Base-by-base conservation (phyloP, 805 yeast species). In the Zygoascus bituminiphila region DNA sequence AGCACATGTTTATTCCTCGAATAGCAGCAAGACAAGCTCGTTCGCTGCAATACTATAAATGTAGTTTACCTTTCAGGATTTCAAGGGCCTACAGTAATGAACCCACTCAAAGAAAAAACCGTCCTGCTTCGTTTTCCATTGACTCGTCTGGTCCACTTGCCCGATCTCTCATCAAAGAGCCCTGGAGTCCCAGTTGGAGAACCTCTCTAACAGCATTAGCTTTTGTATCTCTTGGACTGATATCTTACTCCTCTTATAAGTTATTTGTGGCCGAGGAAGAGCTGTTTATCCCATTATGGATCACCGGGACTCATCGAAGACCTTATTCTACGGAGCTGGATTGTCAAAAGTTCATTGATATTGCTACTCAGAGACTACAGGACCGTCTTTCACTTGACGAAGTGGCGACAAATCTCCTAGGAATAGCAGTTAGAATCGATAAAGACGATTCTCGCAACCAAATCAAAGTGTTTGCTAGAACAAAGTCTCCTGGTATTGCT, bases 211-310 rank as follows among this genome's bases (percentile, higher is more conserved):
- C 20, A 9, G 10, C 39, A 15, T 19, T 44, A 4, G 42, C 20
- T 14, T n/a, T 21, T 12, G 47, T 23, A 4, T 12, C 42, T 8
- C 19, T 44, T 1, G 50, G 48, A 17, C 44, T 51, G 5, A 42
- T 38, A 2, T n/a, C 45, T n/a, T 54, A 53, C 36, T 20, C 48
- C 7, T 21, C 46, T 4, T 54, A 54, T 35, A 46, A 54, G 45
- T 43, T 49, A 7, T 24, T 36, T 17, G 44, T 44, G 41, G 21
- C 46, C 42, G 40, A 50, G 5, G 54, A 52, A 22, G 33, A 51
- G n/a, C 50, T 54, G 14, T 56, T 56, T 42, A 7, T 56, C 9
- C 59, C 59, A 1, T 38, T 54, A 22, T 54, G 55, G 57, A 40
- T 53, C 8, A 49, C 48, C 20, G 33, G 52, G 20, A 33, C 44